These are phyloP conservation scores for Saturnispora silvae DNA, from an alignment of 805 yeast genomes.

Conservation along the genomic window DNA sequence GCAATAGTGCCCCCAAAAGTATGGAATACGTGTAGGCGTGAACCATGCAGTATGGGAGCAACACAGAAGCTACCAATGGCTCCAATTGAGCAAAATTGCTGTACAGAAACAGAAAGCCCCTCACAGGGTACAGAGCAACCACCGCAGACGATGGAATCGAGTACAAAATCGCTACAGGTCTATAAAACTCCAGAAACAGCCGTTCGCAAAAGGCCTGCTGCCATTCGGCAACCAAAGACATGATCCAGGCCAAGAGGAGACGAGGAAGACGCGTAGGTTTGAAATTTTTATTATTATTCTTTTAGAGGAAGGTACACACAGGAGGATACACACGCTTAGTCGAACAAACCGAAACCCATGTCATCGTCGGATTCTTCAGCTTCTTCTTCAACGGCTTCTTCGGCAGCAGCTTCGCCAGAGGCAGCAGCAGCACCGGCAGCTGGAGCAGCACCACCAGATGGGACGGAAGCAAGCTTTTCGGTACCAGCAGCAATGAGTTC, in stretches of 20 bases:
- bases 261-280: too few species aligned
- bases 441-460: slow-evolving; percentile 75
- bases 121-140: slow-evolving; percentile 17
- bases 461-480: slow-evolving; percentile 71
- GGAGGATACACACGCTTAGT: too few species aligned
- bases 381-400: slow-evolving; percentile 40
- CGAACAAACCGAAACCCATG: slow-evolving; percentile 92
- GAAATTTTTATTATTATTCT: neutral
- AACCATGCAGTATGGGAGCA: slow-evolving; percentile 18
- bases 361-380: slow-evolving; percentile 45
- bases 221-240: slow-evolving; percentile 6
- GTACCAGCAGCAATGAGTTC: slow-evolving; percentile 75
- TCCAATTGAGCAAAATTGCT: slow-evolving; percentile 17
- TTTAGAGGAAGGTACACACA: too few species aligned
- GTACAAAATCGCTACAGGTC: slow-evolving; percentile 15
- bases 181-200: slow-evolving; percentile 14
- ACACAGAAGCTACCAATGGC: slow-evolving; percentile 19
- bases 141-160: slow-evolving; percentile 13
- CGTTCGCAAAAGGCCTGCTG: slow-evolving; percentile 11
- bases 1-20: slow-evolving; percentile 16
- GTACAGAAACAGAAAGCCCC: slow-evolving; percentile 21
- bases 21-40: slow-evolving; percentile 15
- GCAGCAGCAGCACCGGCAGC: slow-evolving; percentile 45
- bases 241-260: too few species aligned
- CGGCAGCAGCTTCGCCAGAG: slow-evolving; percentile 46